These are phyloP conservation scores for Aspergillus versicolor DNA, from an alignment of 2,329 filamentous ascomycete species.

Conservation along the genomic window DNA sequence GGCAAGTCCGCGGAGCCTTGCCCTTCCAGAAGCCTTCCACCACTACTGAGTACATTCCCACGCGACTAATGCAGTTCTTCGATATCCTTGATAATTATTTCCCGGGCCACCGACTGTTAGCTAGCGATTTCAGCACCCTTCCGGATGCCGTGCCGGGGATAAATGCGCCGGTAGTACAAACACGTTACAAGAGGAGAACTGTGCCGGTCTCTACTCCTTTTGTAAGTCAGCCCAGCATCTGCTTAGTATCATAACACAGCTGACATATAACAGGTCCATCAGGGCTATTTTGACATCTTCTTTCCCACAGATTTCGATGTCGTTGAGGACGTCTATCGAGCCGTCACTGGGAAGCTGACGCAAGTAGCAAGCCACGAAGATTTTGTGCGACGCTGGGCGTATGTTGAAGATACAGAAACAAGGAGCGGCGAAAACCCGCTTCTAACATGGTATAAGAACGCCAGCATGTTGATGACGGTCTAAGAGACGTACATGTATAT, in stretches of 20 bases:
- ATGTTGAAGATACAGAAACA: slow-evolving; percentile 84
- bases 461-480: slow-evolving; percentile 85
- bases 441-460: slow-evolving; percentile 91
- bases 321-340: slow-evolving; percentile 87
- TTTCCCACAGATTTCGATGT: slow-evolving; percentile 95
- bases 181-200: slow-evolving; percentile 79
- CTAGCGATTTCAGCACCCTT: slow-evolving; percentile 85
- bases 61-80: slow-evolving; percentile 94
- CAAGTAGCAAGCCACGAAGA: slow-evolving; percentile 82
- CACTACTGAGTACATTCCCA: slow-evolving; percentile 88
- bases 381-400: slow-evolving; percentile 87
- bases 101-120: slow-evolving; percentile 81
- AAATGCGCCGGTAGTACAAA: slow-evolving; percentile 95
- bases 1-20: slow-evolving; percentile 61
- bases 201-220: slow-evolving; percentile 88
- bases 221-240: slow-evolving; percentile 55
- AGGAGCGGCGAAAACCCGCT: slow-evolving; percentile 90
- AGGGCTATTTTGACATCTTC: slow-evolving; percentile 98
- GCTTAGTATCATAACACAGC: neutral
- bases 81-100: slow-evolving; percentile 85
- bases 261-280: slow-evolving; percentile 68
- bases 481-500: slow-evolving; percentile 35
- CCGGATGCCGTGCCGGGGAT: slow-evolving; percentile 79
- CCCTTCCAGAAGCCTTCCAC: slow-evolving; percentile 77
- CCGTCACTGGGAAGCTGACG: slow-evolving; percentile 88